Conservation (phyloP, 1,284 basidiomycete genomes). For the Vanrija sp. region DNA sequence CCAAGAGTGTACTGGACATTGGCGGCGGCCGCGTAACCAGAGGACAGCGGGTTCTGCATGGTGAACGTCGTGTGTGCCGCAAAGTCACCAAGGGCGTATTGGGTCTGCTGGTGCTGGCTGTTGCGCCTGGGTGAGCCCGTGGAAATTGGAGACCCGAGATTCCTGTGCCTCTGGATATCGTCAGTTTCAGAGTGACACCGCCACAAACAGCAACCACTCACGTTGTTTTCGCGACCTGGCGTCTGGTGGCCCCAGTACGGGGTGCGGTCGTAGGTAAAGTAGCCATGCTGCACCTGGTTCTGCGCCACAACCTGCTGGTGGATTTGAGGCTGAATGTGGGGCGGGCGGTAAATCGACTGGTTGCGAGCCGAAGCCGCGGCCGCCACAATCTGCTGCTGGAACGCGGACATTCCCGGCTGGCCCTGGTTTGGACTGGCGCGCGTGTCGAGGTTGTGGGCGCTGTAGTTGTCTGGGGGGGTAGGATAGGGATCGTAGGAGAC, state of each 20-base stretch:
- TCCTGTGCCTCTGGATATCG: not conserved
- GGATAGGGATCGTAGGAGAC: slow-evolving; percentile 12
- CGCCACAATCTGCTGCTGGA: slow-evolving; percentile 3
- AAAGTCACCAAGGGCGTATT: not conserved
- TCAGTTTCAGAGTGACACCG: not conserved
- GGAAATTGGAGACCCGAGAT: too few species aligned
- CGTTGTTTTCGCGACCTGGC: slow-evolving; percentile 1
- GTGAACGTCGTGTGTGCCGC: not conserved
- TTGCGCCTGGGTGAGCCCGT: not conserved
- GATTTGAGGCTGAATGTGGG: slow-evolving; percentile 9
- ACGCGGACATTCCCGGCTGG: not conserved
- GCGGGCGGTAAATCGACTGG: slow-evolving; percentile 3
- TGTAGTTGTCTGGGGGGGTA: slow-evolving; percentile 5
- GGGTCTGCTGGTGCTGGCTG: slow-evolving; percentile 1
- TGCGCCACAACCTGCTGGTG: slow-evolving; percentile 5
- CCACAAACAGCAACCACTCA: not conserved
- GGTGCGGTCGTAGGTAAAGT: slow-evolving; percentile 4
- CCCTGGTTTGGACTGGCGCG: not conserved
- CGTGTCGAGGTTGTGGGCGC: not conserved
- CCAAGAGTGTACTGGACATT: slow-evolving; percentile 48
- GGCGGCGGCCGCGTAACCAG: not conserved
- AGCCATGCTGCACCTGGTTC: slow-evolving; percentile 10
- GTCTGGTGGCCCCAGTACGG: slow-evolving; percentile 1
- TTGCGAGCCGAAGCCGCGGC: not conserved
- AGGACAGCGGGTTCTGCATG: not conserved